Base-by-base conservation (phyloP, 2,329 filamentous ascomycete genomes). In the Blastomyces gilchristii region DNA sequence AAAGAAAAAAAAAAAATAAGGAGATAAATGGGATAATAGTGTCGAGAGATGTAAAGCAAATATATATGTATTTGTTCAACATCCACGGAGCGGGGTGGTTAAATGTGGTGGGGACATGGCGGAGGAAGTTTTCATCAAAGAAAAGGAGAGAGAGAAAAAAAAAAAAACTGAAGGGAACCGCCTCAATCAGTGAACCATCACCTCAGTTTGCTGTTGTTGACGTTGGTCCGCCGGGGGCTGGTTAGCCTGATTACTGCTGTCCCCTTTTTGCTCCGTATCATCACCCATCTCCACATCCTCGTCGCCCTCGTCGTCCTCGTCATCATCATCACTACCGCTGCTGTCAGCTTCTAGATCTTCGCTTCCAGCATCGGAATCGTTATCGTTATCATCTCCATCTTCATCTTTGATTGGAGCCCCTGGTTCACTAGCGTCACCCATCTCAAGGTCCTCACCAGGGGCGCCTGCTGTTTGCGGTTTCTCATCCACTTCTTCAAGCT, bases 341-440 rank as follows among this genome's bases (percentile, higher is more conserved):
- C 86, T 90, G 74, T 91, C 89, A 62, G 85, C 87, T 71, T 91
- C 89, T 37, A 91, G 85, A 73, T 91, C 89, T 73, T 91, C 89
- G 70, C 87, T 90, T 67, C 86, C 89, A 64, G 86, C 88, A 65
- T 92, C 88, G 18, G 87, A 89, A 64, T 86, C 85, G 18, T 87
- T 86, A 62, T 89, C 87, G 22, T 89, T 85, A 31, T 79, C 84
- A 28, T 81, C 79, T 50, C 75, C 77, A 45, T 77, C 77, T 43
- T 73, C 76, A 37, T 73, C 79, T 28, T 25, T 61, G 3, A 6
- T 14, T 18, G 28, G 25, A 2, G 8, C 31, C 14, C 11, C 41
- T 11, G 22, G 39, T 31, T 89, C 88, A 4, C 89, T 87, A 18
- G 80, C 84, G 49, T 87, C 88, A 58, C 82, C 88, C 89, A 93